Evolutionary conservation across 345 rosid species (phyloP).

Genomic region (Tarenaya hassleriana): DNA sequence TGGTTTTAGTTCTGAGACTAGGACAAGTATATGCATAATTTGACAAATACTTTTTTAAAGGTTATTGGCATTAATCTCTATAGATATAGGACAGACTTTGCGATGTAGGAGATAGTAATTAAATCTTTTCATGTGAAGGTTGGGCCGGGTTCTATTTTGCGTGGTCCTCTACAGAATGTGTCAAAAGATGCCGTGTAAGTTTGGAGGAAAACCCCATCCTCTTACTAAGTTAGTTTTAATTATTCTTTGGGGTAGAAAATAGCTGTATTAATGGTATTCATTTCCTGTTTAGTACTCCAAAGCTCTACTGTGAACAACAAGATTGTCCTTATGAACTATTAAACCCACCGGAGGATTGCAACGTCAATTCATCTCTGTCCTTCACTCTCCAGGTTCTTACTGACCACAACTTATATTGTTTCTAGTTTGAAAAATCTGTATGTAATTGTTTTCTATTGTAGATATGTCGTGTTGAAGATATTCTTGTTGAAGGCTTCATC

Average conservation of each 20-base stretch:
- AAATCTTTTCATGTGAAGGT: conserved; percentile 45
- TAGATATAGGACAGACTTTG: conserved; percentile 18
- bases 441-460: conserved; percentile 32
- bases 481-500: conserved; percentile 70
- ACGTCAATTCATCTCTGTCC: conserved; percentile 87
- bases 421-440: conserved; percentile 17
- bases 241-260: not conserved
- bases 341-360: conserved; percentile 98
- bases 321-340: conserved; percentile 85
- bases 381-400: conserved; percentile 90
- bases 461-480: conserved; percentile 99
- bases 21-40: conserved; percentile 5
- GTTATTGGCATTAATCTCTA: conserved; percentile 10
- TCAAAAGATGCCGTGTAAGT: conserved; percentile 83
- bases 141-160: conserved; percentile 85
- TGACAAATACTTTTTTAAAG: conserved; percentile 4
- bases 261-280: conserved; percentile 15
- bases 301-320: conserved; percentile 70
- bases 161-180: conserved; percentile 83
- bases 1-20: conserved; percentile 18
- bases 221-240: conserved; percentile 14
- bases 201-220: conserved; percentile 15
- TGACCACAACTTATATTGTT: conserved; percentile 13
- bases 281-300: conserved; percentile 58
- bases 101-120: conserved; percentile 6